These are phyloP conservation scores for Saussurea involucrata DNA, from an alignment of 129 eudicot genomes.

Conservation along the genomic window DNA sequence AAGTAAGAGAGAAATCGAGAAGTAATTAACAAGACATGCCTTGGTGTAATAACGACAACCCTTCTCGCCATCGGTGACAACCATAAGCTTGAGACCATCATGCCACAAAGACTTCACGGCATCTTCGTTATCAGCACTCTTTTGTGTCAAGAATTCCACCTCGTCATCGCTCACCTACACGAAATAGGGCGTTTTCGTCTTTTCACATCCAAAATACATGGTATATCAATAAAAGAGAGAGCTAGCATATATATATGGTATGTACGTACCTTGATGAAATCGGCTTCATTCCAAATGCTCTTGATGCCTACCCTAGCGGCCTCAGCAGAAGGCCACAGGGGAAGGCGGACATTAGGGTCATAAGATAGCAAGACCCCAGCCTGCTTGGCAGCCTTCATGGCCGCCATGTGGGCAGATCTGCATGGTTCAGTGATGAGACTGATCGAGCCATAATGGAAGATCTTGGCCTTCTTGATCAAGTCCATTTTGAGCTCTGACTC, in stretches of 20 bases:
- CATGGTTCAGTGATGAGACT: constrained; percentile 73
- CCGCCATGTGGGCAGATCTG: constrained; percentile 63
- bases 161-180: constrained; percentile 68
- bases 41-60: constrained; percentile 79
- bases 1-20: not conserved
- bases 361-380: constrained; percentile 79
- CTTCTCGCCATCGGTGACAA: constrained; percentile 70
- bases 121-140: constrained; percentile 39
- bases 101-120: constrained; percentile 51
- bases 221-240: not conserved
- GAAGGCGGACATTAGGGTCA: constrained; percentile 72
- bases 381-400: constrained; percentile 66
- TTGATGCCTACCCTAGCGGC: constrained; percentile 52
- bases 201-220: not conserved
- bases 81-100: constrained; percentile 53
- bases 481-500: constrained; percentile 57
- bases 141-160: constrained; percentile 57
- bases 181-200: not conserved
- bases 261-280: constrained; percentile 57
- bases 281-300: constrained; percentile 81
- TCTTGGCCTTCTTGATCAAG: constrained; percentile 47
- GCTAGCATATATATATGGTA: not conserved
- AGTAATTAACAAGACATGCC: constrained; percentile 17
- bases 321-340: constrained; percentile 66
- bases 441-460: constrained; percentile 76